A percentile compares a stretch with the other conserved stretches of the same genome.
These are phyloP conservation scores for Trichaptum fuscoviolaceum DNA, from an alignment of 768 basidiomycete genomes.

Conservation along the genomic window DNA sequence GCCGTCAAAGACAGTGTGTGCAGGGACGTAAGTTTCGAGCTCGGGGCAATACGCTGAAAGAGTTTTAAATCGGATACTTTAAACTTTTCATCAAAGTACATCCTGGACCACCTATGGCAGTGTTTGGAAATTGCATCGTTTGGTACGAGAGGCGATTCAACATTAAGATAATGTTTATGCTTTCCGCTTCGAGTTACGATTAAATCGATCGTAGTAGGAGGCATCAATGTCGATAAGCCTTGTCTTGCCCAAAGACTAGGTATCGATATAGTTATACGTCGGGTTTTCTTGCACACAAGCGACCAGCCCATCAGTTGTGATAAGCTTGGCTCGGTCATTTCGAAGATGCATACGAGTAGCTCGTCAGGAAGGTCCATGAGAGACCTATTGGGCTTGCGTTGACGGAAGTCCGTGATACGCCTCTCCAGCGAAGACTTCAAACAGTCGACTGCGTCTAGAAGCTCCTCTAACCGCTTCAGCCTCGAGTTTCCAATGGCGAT, in stretches of 20 bases:
- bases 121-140: neutral
- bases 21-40: neutral
- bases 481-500: too few species aligned
- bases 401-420: too few species aligned
- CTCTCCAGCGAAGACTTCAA: too few species aligned
- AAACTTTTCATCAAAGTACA: neutral
- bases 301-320: too few species aligned
- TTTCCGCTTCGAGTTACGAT: neutral
- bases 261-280: too few species aligned
- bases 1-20: neutral
- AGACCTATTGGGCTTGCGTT: too few species aligned
- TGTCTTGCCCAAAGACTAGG: neutral
- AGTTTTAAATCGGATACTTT: neutral
- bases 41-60: neutral
- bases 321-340: too few species aligned
- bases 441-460: too few species aligned
- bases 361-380: too few species aligned
- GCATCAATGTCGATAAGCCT: neutral
- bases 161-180: neutral
- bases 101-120: neutral
- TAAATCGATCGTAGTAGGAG: neutral
- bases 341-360: too few species aligned
- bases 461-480: too few species aligned
- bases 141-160: neutral
- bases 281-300: too few species aligned